These are phyloP conservation scores for Delonix regia DNA, from an alignment of 306 rosid genomes.

Conservation along the genomic window DNA sequence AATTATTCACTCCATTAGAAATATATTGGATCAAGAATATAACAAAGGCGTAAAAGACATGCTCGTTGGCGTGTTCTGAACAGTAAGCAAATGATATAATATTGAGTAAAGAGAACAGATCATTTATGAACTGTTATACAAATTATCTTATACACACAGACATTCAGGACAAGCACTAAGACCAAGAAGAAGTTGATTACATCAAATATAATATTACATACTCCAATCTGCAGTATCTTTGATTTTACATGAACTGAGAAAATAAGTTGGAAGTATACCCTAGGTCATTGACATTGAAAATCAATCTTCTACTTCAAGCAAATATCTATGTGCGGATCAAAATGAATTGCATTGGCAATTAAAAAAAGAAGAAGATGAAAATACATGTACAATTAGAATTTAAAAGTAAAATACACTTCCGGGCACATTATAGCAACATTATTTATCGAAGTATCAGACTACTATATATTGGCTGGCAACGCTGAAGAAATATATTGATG, in stretches of 20 bases:
- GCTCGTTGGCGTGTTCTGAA: neutral
- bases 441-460: neutral
- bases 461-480: neutral
- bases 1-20: slow-evolving; percentile 2
- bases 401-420: neutral
- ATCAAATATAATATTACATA: neutral
- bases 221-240: neutral
- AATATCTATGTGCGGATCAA: neutral
- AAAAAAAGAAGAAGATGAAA: neutral
- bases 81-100: neutral
- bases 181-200: neutral
- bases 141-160: neutral
- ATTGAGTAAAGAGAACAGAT: neutral
- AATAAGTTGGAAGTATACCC: neutral
- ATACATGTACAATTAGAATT: neutral
- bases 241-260: neutral
- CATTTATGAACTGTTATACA: neutral
- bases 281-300: neutral
- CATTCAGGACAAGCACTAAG: neutral
- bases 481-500: slow-evolving; percentile 17
- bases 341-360: neutral
- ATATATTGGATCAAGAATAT: neutral
- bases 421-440: neutral
- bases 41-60: slow-evolving; percentile 5
- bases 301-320: neutral